Base-by-base conservation (phyloP, 2,329 filamentous ascomycete species). In the Trichoderma afroharzianum region DNA sequence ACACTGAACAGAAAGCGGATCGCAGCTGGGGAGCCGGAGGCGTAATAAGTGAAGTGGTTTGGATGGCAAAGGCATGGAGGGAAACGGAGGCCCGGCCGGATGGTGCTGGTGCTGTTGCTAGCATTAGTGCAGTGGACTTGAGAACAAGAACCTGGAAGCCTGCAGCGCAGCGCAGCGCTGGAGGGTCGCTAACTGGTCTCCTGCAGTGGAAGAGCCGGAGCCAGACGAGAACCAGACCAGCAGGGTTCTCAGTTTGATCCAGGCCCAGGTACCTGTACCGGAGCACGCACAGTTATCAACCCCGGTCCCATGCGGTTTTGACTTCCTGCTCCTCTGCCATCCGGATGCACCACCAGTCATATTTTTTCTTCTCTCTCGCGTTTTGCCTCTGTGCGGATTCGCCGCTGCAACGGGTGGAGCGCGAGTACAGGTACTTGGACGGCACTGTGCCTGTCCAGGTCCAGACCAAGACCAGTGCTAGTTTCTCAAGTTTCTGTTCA, bases 131-230 rank as follows among this genome's bases (percentile, higher is more conserved):
- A 7, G 47, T 53, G 47, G 47, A 24, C 47, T 24, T 53, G n/a
- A 50, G 50, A 58, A 30, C 32, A 3, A 53, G 50, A 58, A 30
- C 63, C 63, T 67, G 32, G 50, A 39, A 18, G 63, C 63, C 63
- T 67, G 63, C 47, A 53, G 43, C 14, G 5, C 32, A 3, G 43
- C 21, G 5, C 47, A 24, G 33, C 33, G 33, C 33, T 36, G 33
- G 28, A 59, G 57, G 55, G 55, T 32, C 55, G 55, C 55, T 58
- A 26, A 43, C 57, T 55, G 68, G 68, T 50, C 61, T 64, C 59
- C 58, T 57, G 58, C 61, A 64, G 50, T 68, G 70, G 70, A 71
- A 71, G 63, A 62, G 63, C 63, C 70, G 70, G 70, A 39, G 36
- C 36, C 36, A 39, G 36, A 36, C 33, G n/a, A 39, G 36, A 36